phyloP scores from a whole-genome alignment of 371 early-diverging fungal species.

The Batkoa obscura region DNA sequence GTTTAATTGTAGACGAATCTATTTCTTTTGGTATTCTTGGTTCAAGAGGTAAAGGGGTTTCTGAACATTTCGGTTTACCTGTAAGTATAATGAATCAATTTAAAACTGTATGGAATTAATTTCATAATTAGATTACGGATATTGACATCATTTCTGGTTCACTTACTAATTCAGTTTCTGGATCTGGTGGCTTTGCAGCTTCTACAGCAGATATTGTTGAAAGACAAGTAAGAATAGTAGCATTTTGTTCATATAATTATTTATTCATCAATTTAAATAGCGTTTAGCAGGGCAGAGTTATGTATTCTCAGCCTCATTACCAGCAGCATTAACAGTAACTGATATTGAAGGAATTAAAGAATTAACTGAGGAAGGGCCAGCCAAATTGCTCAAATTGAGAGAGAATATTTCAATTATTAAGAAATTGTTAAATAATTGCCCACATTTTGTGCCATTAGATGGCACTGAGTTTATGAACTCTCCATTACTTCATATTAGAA shows the following conservation, averaged over 20 bases:
- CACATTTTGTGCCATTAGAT: conserved; percentile 13
- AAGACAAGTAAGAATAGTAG: conserved; percentile 32
- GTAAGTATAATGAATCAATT: conserved; percentile 14
- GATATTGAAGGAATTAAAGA: conserved; percentile 68
- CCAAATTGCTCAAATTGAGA: conserved; percentile 9
- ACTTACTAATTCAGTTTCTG: conserved; percentile 62
- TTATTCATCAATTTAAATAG: conserved; percentile 15
- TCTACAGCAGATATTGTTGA: conserved; percentile 77
- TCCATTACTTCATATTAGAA: conserved; percentile 49
- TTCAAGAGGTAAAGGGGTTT: conserved; percentile 69
- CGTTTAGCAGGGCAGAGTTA: conserved; percentile 86
- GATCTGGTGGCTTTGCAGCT: conserved; percentile 94
- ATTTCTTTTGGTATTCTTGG: conserved; percentile 89
- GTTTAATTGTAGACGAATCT: conserved; percentile 93
- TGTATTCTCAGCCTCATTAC: conserved; percentile 97
- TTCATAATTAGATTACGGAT: conserved; percentile 28
- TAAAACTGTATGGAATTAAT: not conserved
- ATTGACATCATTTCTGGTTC: conserved; percentile 92
- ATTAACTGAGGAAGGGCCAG: conserved; percentile 21
- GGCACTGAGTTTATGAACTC: conserved; percentile 28
- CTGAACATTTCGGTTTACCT: conserved; percentile 63
- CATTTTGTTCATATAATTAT: conserved; percentile 1
- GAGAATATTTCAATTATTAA: conserved; percentile 9
- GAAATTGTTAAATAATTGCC: conserved; percentile 16
- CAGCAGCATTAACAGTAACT: conserved; percentile 84